Evolutionary conservation across 2,329 filamentous ascomycete species (phyloP).

Genomic region (Dryadomyces sulphureus): DNA sequence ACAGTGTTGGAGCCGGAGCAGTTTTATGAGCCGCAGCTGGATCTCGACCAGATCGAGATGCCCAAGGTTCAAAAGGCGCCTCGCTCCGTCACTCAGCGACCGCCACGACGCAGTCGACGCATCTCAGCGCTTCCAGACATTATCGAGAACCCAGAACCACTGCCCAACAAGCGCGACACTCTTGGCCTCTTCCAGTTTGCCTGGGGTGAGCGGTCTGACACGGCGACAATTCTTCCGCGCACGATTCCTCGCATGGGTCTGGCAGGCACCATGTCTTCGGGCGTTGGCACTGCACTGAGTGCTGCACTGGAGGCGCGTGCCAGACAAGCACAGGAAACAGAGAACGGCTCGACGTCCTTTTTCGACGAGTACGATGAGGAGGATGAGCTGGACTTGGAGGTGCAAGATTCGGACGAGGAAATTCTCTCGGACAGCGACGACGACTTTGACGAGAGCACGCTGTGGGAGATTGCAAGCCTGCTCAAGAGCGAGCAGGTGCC

Average conservation of each 20-base stretch:
- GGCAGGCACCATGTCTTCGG: slow-evolving; percentile 35
- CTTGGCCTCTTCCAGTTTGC: slow-evolving; percentile 52
- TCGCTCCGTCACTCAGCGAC: slow-evolving; percentile 35
- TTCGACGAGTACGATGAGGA: slow-evolving; percentile 47
- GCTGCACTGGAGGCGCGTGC: slow-evolving; percentile 19
- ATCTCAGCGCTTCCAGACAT: slow-evolving; percentile 49
- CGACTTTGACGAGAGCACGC: slow-evolving; percentile 44
- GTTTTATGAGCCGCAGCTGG: slow-evolving; percentile 3
- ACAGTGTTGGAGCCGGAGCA: neutral
- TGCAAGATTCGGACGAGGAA: slow-evolving; percentile 17
- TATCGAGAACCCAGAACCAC: slow-evolving; percentile 43
- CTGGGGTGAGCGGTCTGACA: slow-evolving; percentile 49
- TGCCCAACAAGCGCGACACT: slow-evolving; percentile 42
- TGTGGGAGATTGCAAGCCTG: slow-evolving; percentile 50
- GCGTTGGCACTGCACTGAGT: slow-evolving; percentile 19
- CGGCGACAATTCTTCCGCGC: slow-evolving; percentile 26
- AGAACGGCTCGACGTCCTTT: slow-evolving; percentile 37
- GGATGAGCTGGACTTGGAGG: slow-evolving; percentile 24
- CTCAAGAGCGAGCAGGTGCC: slow-evolving; percentile 37
- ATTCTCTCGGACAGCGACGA: slow-evolving; percentile 27
- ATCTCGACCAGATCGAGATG: slow-evolving; percentile 2
- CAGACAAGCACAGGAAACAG: slow-evolving; percentile 21
- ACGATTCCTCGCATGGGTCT: slow-evolving; percentile 28
- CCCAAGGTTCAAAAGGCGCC: slow-evolving; percentile 12
- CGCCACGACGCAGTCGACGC: slow-evolving; percentile 38